Percentiles rank a stretch among this genome's conserved stretches.
Conservation (phyloP, 495 filamentous ascomycete species). For the Cenococcum geophilum region DNA sequence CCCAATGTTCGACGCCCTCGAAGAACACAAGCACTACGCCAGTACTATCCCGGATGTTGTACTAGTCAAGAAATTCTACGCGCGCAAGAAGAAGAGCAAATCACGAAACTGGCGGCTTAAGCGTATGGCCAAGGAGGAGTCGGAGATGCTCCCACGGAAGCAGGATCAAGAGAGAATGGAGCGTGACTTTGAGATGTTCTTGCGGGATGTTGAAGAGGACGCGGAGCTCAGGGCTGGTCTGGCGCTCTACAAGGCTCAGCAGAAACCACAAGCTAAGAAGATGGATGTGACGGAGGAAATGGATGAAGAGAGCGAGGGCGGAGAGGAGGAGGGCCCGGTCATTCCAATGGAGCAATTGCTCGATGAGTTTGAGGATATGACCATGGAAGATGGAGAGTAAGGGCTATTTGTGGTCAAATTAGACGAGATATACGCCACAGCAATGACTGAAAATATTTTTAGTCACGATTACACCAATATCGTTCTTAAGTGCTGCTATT, state of each 20-base stretch:
- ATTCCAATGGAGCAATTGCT: slow-evolving; percentile 44
- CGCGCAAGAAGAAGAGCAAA: slow-evolving; percentile 74
- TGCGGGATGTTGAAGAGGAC: slow-evolving; percentile 95
- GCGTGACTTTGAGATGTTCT: slow-evolving; percentile 91
- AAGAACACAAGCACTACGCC: slow-evolving; percentile 54
- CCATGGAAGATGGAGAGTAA: slow-evolving; percentile 32
- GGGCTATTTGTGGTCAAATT: background rate
- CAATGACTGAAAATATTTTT: background rate
- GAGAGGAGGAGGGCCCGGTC: slow-evolving; percentile 37
- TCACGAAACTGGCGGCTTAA: slow-evolving; percentile 84
- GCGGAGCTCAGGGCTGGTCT: slow-evolving; percentile 75
- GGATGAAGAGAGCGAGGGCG: slow-evolving; percentile 39
- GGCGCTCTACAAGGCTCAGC: slow-evolving; percentile 72
- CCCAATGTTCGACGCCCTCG: slow-evolving; percentile 68
- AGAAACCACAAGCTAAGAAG: slow-evolving; percentile 39
- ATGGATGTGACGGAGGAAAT: slow-evolving; percentile 55
- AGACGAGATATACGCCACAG: background rate
- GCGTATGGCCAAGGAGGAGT: slow-evolving; percentile 86
- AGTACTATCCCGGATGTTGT: slow-evolving; percentile 84
- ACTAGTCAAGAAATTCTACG: slow-evolving; percentile 93
- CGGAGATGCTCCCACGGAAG: slow-evolving; percentile 69
- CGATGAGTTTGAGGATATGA: slow-evolving; percentile 42
- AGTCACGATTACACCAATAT: background rate
- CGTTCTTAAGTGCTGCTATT: too few species aligned
- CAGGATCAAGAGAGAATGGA: slow-evolving; percentile 79